These are phyloP conservation scores for Diutina ranongensis DNA, from an alignment of 1,139 yeast species.

Conservation along the genomic window DNA sequence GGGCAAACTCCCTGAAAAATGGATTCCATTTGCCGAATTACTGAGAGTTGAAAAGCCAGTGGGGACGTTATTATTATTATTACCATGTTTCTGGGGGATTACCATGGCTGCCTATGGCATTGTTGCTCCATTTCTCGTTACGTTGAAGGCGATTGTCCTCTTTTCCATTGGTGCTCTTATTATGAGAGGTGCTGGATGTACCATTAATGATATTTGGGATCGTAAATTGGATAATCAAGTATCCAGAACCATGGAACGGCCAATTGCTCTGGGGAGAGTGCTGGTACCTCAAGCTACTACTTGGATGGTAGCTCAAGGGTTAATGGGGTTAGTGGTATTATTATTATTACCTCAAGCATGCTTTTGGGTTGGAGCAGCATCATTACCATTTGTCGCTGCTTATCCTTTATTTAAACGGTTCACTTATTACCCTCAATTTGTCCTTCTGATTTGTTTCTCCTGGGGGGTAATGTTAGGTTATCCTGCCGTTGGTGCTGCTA, in stretches of 20 bases:
- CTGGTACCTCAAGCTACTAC: conserved; percentile 58
- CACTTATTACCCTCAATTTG: conserved; percentile 89
- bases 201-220: conserved; percentile 84
- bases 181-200: conserved; percentile 98
- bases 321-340: conserved; percentile 66
- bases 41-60: conserved; percentile 91
- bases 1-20: conserved; percentile 49
- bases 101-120: conserved; percentile 76
- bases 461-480: conserved; percentile 95
- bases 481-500: conserved; percentile 84
- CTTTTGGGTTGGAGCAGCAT: conserved; percentile 70
- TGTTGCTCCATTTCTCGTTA: conserved; percentile 54
- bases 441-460: conserved; percentile 71
- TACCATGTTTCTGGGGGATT: conserved; percentile 76
- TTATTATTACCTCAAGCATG: conserved; percentile 70
- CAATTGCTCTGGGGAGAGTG: conserved; percentile 82
- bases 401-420: conserved; percentile 91
- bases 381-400: conserved; percentile 69
- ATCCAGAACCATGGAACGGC: conserved; percentile 78
- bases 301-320: conserved; percentile 65
- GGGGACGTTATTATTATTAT: conserved; percentile 71
- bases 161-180: conserved; percentile 78
- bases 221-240: conserved; percentile 75
- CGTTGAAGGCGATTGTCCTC: conserved; percentile 45
- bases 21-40: conserved; percentile 86